Conservation (phyloP, 2,329 filamentous ascomycete species). For the Huntiella abstrusa region DNA sequence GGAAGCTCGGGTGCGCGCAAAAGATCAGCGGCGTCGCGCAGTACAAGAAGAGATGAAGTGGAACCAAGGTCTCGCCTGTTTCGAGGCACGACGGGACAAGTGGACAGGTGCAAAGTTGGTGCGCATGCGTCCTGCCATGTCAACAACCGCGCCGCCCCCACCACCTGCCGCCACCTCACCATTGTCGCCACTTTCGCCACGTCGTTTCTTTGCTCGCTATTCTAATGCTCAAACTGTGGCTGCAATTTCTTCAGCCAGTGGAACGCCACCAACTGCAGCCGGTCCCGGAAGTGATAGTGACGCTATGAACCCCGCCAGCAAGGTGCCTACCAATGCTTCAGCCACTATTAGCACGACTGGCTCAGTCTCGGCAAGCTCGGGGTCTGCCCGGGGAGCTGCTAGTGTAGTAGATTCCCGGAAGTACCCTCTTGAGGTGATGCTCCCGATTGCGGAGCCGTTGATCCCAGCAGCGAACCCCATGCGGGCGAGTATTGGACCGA, state of each 20-base stretch:
- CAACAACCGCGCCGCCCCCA: conserved; percentile 18
- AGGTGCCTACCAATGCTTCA: conserved; percentile 12
- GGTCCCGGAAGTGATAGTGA: conserved; percentile 16
- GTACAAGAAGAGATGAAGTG: conserved; percentile 48
- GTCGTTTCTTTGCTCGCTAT: conserved; percentile 32
- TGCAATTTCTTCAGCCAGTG: conserved; percentile 19
- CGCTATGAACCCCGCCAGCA: conserved; percentile 22
- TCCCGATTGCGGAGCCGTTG: conserved; percentile 57
- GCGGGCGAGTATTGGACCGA: conserved; percentile 54
- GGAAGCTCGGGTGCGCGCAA: conserved; percentile 13
- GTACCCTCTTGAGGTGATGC: conserved; percentile 39
- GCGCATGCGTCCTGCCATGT: conserved; percentile 28
- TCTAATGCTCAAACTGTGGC: conserved; percentile 20
- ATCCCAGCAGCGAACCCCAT: conserved; percentile 58
- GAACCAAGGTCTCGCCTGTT: conserved; percentile 72
- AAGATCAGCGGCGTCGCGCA: conserved; percentile 35
- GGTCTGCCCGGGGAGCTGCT: background rate
- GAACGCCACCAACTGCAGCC: conserved; percentile 11
- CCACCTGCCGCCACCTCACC: conserved; percentile 16
- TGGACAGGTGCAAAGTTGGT: conserved; percentile 65
- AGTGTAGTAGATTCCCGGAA: background rate
- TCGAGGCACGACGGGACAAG: conserved; percentile 54
- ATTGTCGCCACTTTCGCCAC: conserved; percentile 26
- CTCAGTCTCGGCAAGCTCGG: background rate
- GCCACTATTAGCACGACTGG: conserved; percentile 18